phyloP scores from a whole-genome alignment of 1,139 yeast genomes.

The Yamadazyma blattariae region DNA sequence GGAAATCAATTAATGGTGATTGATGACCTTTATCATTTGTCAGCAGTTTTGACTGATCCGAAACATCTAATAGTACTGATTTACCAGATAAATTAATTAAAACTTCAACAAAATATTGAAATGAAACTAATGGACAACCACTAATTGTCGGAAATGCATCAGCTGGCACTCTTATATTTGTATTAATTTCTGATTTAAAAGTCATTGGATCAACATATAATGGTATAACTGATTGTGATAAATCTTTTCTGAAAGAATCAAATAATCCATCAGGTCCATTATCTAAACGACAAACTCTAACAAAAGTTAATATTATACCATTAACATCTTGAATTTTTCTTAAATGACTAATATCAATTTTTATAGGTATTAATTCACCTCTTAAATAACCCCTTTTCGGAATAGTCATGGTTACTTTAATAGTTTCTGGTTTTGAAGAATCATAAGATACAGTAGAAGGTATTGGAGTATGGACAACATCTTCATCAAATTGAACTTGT shows the following conservation, averaged over 20 bases:
- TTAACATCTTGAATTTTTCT: conserved; percentile 68
- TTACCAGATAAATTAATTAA: conserved; percentile 63
- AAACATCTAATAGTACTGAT: conserved; percentile 34
- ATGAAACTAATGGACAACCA: conserved; percentile 71
- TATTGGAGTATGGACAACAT: conserved; percentile 5
- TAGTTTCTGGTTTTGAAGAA: conserved; percentile 25
- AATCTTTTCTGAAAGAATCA: conserved; percentile 82
- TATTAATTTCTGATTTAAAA: conserved; percentile 54
- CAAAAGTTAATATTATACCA: conserved; percentile 77
- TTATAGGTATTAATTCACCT: conserved; percentile 77
- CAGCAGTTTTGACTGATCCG: conserved; percentile 15
- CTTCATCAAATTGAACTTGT: conserved; percentile 3
- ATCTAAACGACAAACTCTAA: conserved; percentile 76
- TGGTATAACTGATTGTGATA: conserved; percentile 75
- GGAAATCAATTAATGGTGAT: conserved; percentile 16
- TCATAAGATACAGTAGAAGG: conserved; percentile 9
- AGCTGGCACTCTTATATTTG: conserved; percentile 71
- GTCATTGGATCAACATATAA: conserved; percentile 73
- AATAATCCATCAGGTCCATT: conserved; percentile 60
- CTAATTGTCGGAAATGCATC: conserved; percentile 85
- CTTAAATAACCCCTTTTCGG: conserved; percentile 71
- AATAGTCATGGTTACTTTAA: conserved; percentile 55
- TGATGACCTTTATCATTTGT: conserved; percentile 11
- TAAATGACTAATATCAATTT: conserved; percentile 63
- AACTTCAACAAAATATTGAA: conserved; percentile 83